phyloP scores from a whole-genome alignment of 31 red algal genomes.

The Bonnemaisonia californica region DNA sequence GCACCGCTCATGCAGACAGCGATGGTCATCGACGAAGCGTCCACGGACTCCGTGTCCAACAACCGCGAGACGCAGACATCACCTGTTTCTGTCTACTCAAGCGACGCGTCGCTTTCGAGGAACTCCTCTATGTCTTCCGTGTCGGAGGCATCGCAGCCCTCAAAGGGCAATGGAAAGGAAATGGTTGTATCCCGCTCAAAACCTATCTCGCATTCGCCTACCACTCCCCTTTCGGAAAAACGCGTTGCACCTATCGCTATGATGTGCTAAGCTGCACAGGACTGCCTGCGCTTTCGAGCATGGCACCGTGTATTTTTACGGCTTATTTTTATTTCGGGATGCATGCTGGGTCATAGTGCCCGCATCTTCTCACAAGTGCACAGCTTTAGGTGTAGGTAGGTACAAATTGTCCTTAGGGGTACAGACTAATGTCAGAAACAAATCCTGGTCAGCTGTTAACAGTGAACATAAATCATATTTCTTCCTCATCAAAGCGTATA shows the following conservation, averaged over 20 bases:
- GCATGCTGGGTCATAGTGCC: background rate
- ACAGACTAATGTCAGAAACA: no score
- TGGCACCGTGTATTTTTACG: background rate
- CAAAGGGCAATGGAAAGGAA: background rate
- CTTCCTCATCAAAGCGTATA: no score
- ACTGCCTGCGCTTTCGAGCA: background rate
- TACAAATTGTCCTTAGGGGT: no score
- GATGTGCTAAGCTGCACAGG: background rate
- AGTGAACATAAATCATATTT: no score
- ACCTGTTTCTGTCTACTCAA: background rate
- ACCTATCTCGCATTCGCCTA: background rate
- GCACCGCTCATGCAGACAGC: constrained; percentile 9
- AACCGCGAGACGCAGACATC: background rate
- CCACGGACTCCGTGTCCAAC: background rate
- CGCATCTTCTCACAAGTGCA: background rate
- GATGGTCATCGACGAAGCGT: background rate
- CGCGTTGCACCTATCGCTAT: background rate
- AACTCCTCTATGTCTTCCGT: constrained; percentile 43
- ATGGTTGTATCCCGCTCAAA: background rate
- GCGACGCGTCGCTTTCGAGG: constrained; percentile 28
- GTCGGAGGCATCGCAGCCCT: background rate
- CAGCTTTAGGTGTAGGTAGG: background rate
- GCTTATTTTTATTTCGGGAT: background rate
- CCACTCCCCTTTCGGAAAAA: background rate
- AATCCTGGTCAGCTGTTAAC: no score